Evolutionary conservation across 495 filamentous ascomycete genomes (phyloP).

Genomic region (Niebla homalea): DNA sequence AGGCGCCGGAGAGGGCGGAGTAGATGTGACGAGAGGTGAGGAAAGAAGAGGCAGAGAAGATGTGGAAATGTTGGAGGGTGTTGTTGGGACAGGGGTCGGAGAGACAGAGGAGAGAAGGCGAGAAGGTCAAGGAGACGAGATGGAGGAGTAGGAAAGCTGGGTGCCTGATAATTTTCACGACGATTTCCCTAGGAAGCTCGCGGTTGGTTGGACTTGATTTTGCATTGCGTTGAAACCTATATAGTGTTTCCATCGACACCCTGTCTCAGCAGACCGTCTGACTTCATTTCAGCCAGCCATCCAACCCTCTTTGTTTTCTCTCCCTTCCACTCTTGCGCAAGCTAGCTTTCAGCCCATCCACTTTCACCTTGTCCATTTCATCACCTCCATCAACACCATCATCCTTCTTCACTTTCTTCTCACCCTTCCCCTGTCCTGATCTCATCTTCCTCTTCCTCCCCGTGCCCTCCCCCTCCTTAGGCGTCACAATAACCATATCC

Average conservation of each 20-base stretch:
- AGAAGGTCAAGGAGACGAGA: background rate
- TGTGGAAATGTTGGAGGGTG: conserved; percentile 13
- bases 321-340: background rate
- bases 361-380: background rate
- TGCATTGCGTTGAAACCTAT: no score
- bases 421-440: background rate
- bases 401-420: conserved; percentile 1
- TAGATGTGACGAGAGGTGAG: background rate
- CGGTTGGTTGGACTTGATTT: no score
- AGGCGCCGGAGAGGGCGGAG: background rate
- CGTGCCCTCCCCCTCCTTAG: background rate
- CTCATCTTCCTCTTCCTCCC: background rate
- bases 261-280: background rate
- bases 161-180: background rate
- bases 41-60: conserved; percentile 12
- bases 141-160: conserved; percentile 1
- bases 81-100: conserved; percentile 3
- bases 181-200: background rate
- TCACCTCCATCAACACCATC: background rate
- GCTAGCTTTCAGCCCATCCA: background rate
- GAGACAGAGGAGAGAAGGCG: conserved; percentile 5
- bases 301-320: background rate
- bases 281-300: background rate
- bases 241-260: no score
- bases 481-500: conserved; percentile 24